A percentile compares a stretch with the other conserved stretches of the same genome.
Conservation (phyloP, 2,329 filamentous ascomycete genomes). For the Diplodia scrobiculata region DNA sequence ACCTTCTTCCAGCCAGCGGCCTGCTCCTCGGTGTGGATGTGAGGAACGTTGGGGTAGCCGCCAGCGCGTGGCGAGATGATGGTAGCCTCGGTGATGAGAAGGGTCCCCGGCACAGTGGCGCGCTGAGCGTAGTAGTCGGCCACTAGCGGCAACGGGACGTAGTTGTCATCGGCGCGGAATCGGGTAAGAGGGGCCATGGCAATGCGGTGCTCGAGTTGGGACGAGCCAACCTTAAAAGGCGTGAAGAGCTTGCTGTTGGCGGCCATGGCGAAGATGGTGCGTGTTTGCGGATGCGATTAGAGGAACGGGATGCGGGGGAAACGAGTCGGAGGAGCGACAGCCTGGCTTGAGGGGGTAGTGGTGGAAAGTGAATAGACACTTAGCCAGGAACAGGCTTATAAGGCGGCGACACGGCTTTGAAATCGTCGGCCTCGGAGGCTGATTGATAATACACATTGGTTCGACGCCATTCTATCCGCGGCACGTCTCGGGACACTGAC, state of each 20-base stretch:
- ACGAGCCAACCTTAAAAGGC: conserved; percentile 37
- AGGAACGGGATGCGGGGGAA: not conserved
- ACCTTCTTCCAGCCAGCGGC: conserved; percentile 63
- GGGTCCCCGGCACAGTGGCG: conserved; percentile 38
- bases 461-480: conserved; percentile 8
- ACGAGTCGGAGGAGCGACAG: not conserved
- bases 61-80: conserved; percentile 39
- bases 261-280: conserved; percentile 15
- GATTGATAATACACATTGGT: conserved; percentile 19
- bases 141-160: conserved; percentile 49
- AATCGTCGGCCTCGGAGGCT: not conserved
- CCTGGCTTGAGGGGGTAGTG: not conserved
- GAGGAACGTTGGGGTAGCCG: conserved; percentile 38
- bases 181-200: conserved; percentile 42
- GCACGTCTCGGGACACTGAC: not conserved
- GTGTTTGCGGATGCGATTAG: not conserved
- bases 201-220: conserved; percentile 37
- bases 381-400: not conserved
- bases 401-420: not conserved
- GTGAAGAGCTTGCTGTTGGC: conserved; percentile 35
- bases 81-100: conserved; percentile 42
- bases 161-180: conserved; percentile 51
- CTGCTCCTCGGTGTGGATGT: conserved; percentile 50
- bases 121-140: conserved; percentile 42
- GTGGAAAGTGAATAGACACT: too few relatives aligned